Evolutionary conservation across 1,284 basidiomycete genomes (phyloP), one percentile per base, ranked within the genome.

Genomic region (Puccinia triticina): DNA sequence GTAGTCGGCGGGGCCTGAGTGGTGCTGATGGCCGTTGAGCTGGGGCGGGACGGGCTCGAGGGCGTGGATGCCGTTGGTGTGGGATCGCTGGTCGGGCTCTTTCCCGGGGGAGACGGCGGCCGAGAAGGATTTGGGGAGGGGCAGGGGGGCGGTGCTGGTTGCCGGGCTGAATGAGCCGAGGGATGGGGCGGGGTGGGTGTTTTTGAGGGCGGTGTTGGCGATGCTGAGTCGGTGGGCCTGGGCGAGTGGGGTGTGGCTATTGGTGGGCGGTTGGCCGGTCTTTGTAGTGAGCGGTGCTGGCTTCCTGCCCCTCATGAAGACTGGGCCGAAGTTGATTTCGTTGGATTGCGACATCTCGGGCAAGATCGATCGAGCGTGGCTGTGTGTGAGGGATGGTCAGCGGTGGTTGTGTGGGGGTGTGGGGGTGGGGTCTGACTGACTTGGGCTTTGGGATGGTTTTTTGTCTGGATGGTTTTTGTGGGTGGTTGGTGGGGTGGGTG

Each of bases 241-340:
- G 55, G 18, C 34, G 75, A 59, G n/a, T 48, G 34, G 57, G 37
- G 73, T 26, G 71, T 29, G 29, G 69, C 21, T 48, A 34, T 18
- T 66, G n/a, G 64, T 32, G 32, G 66, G 26, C 16, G 46, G 53
- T n/a, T n/a, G n/a, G n/a, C n/a, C n/a, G n/a, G n/a, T n/a, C 26
- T 80, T 76, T 23, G 5, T 34, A n/a, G 53, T 40, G 3, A 66
- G 53, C 32, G 66, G 50, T 34, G 34, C 77, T 21, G 77, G 77
- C n/a, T 72, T 71, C 23, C 77, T 48, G 21, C 77, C 77, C 26
- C 77, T 71, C 77, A 80, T 80, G 69, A 80, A 80, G 77, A 80
- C 77, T 34, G 77, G 77, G n/a, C 77, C 77, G 46, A 80, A 80
- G 50, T 80, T 80, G 77, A 80, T 80, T 72, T 80, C 77, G 61